Evolutionary conservation across 805 yeast genomes (phyloP).

Genomic region (Starmerella riodocensis): DNA sequence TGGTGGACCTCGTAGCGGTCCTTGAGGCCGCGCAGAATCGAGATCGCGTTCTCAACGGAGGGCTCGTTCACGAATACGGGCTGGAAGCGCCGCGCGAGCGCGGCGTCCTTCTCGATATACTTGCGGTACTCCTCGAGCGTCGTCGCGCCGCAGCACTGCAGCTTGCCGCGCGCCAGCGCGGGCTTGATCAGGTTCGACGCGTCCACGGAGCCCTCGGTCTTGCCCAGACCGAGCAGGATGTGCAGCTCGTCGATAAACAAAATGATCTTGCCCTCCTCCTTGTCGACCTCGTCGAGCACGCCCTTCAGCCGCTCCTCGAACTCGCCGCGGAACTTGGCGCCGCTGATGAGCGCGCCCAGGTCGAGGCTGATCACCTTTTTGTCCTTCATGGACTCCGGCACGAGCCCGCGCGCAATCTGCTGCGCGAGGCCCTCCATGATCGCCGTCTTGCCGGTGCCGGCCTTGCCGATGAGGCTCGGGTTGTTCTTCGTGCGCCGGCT

Average conservation of each 20-base stretch:
- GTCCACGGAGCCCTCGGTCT: conserved; percentile 90
- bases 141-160: conserved; percentile 94
- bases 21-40: conserved; percentile 83
- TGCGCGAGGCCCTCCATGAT: conserved; percentile 95
- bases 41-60: conserved; percentile 75
- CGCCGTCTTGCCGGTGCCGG: conserved; percentile 97
- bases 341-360: conserved; percentile 78
- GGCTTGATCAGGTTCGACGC: conserved; percentile 91
- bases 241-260: conserved; percentile 95
- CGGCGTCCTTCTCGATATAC: conserved; percentile 92
- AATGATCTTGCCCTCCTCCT: conserved; percentile 71
- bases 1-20: conserved; percentile 94
- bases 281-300: conserved; percentile 83
- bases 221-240: conserved; percentile 99
- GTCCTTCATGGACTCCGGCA: conserved; percentile 84
- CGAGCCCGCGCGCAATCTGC: conserved; percentile 79
- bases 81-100: conserved; percentile 85
- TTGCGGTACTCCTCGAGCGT: conserved; percentile 86
- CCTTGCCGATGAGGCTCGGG: conserved; percentile 88
- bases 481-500: conserved; percentile 90
- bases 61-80: conserved; percentile 82
- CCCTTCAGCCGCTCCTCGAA: conserved; percentile 96
- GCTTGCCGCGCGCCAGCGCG: conserved; percentile 78
- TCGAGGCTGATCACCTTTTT: conserved; percentile 76
- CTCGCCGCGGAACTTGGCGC: conserved; percentile 93